Evolutionary conservation across 2,329 filamentous ascomycete genomes (phyloP).

Genomic region (Exophiala aquamarina): DNA sequence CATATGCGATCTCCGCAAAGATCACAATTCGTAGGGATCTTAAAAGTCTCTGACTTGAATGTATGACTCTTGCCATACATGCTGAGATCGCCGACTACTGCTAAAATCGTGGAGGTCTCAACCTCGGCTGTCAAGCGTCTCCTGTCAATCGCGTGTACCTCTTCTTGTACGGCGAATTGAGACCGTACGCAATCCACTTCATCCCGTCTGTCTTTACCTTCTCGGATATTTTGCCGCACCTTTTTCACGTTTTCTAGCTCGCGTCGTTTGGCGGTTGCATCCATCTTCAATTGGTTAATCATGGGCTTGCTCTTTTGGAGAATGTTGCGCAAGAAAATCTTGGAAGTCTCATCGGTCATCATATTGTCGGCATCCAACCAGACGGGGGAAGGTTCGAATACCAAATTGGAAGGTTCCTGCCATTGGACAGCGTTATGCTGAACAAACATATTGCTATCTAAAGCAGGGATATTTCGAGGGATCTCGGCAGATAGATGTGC

Average conservation of each 20-base stretch:
- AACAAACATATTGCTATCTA: constrained; percentile 98
- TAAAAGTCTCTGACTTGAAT: constrained; percentile 98
- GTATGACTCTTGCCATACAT: constrained; percentile 92
- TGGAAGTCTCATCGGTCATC: constrained; percentile 81
- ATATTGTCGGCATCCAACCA: constrained; percentile 94
- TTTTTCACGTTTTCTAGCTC: constrained; percentile 79
- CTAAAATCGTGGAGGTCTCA: constrained; percentile 89
- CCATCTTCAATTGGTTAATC: constrained; percentile 73
- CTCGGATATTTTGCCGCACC: constrained; percentile 71
- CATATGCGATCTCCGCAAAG: constrained; percentile 95
- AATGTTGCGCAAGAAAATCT: constrained; percentile 87
- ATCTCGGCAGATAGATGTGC: constrained; percentile 77
- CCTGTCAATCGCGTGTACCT: constrained; percentile 79
- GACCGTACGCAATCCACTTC: constrained; percentile 80
- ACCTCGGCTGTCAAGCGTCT: constrained; percentile 85
- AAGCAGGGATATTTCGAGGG: constrained; percentile 77
- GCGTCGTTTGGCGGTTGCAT: constrained; percentile 80
- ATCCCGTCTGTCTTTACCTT: constrained; percentile 84
- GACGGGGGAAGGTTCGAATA: constrained; percentile 90
- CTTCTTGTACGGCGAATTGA: constrained; percentile 82
- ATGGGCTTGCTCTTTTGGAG: constrained; percentile 86
- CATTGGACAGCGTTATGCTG: constrained; percentile 82
- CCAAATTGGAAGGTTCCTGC: constrained; percentile 80
- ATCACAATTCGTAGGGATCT: constrained; percentile 98
- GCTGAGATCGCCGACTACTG: constrained; percentile 86